Evolutionary conservation across 2,329 filamentous ascomycete species (phyloP).

Genomic region (Pleurostoma richardsiae): DNA sequence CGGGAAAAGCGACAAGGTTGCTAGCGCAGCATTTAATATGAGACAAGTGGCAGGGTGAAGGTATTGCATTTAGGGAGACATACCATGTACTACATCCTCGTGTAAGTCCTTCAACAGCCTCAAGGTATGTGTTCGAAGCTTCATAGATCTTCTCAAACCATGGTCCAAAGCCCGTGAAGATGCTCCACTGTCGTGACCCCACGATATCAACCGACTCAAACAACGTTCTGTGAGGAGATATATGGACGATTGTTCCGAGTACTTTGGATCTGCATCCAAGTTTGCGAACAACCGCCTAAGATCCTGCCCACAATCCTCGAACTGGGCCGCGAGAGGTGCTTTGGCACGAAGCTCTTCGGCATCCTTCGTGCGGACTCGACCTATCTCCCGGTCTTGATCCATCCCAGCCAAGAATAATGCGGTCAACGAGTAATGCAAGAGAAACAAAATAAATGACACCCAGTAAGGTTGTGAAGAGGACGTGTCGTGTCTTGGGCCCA

Average conservation of each 20-base stretch:
- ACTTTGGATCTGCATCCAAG: constrained; percentile 2
- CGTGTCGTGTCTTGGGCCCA: no score
- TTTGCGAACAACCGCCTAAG: constrained; percentile 4
- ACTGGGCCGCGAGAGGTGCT: constrained; percentile 10
- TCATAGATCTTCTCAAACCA: constrained; percentile 4
- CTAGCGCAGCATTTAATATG: background rate
- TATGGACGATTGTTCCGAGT: constrained; percentile 1
- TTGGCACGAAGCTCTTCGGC: constrained; percentile 3
- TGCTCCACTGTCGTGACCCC: constrained; percentile 12
- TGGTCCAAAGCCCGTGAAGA: constrained; percentile 10
- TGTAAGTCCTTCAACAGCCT: constrained; percentile 7
- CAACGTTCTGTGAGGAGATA: constrained; percentile 2
- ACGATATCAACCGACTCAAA: constrained; percentile 6
- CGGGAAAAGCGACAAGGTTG: no score
- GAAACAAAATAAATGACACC: background rate
- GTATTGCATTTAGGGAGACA: background rate
- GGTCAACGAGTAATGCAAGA: background rate
- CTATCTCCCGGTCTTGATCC: background rate
- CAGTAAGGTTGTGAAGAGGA: no score
- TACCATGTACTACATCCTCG: constrained; percentile 3
- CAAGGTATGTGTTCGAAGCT: constrained; percentile 1
- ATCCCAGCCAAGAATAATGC: background rate
- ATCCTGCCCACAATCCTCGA: constrained; percentile 9
- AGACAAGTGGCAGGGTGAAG: background rate
- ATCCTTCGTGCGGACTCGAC: background rate